Percentiles rank a stretch among this genome's conserved stretches.
Conservation (phyloP, 2,329 filamentous ascomycete species). For the Calonectria leucothoes region DNA sequence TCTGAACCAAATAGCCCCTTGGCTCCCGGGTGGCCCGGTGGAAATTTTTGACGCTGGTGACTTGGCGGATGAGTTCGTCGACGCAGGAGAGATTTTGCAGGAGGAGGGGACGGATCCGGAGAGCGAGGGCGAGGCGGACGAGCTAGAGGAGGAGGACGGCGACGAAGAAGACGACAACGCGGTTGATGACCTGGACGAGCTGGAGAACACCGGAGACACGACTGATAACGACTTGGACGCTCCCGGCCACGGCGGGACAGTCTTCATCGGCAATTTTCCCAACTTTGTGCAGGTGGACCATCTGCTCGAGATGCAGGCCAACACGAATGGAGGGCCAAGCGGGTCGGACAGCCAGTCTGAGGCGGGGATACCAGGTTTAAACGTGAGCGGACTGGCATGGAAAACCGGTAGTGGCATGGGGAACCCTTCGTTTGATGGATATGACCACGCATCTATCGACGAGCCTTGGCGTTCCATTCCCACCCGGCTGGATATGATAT, state of each 20-base stretch:
- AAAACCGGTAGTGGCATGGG: not conserved
- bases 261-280: not conserved
- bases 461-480: not conserved
- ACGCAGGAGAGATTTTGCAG: constrained; percentile 29
- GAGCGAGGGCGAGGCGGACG: constrained; percentile 30
- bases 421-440: not conserved
- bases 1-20: constrained; percentile 27
- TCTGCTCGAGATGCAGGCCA: not conserved
- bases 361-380: not conserved
- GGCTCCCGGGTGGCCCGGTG: constrained; percentile 18
- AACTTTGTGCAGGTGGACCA: not conserved
- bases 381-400: not conserved
- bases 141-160: constrained; percentile 31
- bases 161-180: constrained; percentile 30
- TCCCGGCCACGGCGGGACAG: not conserved
- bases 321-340: not conserved
- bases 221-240: constrained; percentile 29
- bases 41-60: constrained; percentile 21
- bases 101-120: constrained; percentile 31
- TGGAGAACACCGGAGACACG: constrained; percentile 31
- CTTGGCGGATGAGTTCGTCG: constrained; percentile 24
- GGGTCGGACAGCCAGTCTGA: not conserved
- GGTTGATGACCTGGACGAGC: constrained; percentile 30
- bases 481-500: constrained; percentile 47
- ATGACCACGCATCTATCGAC: not conserved